Percentiles rank a stretch among this genome's conserved stretches.
These are phyloP conservation scores for Schrenkiella parvula DNA, from an alignment of 345 rosid species.

Conservation along the genomic window DNA sequence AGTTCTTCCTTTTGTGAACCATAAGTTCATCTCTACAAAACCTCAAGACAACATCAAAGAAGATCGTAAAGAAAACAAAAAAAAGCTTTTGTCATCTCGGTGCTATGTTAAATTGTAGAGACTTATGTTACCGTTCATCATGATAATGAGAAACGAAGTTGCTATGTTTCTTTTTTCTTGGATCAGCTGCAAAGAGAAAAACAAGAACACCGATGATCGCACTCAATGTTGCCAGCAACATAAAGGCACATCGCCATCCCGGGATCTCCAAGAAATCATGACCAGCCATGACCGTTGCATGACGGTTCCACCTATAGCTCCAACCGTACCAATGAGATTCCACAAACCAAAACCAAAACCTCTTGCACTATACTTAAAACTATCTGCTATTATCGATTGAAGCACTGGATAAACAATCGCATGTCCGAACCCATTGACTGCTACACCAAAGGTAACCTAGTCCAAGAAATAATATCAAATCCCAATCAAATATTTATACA, in stretches of 20 bases:
- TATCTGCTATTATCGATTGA: constrained; percentile 90
- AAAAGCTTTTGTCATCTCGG: not conserved
- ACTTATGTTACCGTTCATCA: constrained; percentile 16
- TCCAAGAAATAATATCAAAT: not conserved
- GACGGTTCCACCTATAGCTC: constrained; percentile 85
- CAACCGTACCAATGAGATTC: constrained; percentile 61
- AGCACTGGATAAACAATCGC: constrained; percentile 92
- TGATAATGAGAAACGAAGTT: not conserved
- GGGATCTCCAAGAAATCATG: constrained; percentile 49
- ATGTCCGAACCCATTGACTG: constrained; percentile 77
- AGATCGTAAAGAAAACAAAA: not conserved
- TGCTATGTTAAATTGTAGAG: not conserved
- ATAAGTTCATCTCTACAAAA: constrained; percentile 40
- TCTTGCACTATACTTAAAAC: constrained; percentile 64
- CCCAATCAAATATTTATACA: no score
- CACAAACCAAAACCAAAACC: constrained; percentile 84
- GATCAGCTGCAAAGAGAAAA: constrained; percentile 49
- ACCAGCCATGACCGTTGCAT: constrained; percentile 86
- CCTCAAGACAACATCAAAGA: not conserved
- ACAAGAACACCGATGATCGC: constrained; percentile 65
- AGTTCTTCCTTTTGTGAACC: constrained; percentile 21
- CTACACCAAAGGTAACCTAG: constrained; percentile 79
- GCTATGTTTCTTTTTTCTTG: constrained; percentile 9
- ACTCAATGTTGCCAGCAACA: constrained; percentile 69
- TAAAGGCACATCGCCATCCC: constrained; percentile 91